Percentiles rank a stretch among this genome's conserved stretches.
Conservation (phyloP, 2,329 filamentous ascomycete genomes). For the Colletotrichum tropicale region DNA sequence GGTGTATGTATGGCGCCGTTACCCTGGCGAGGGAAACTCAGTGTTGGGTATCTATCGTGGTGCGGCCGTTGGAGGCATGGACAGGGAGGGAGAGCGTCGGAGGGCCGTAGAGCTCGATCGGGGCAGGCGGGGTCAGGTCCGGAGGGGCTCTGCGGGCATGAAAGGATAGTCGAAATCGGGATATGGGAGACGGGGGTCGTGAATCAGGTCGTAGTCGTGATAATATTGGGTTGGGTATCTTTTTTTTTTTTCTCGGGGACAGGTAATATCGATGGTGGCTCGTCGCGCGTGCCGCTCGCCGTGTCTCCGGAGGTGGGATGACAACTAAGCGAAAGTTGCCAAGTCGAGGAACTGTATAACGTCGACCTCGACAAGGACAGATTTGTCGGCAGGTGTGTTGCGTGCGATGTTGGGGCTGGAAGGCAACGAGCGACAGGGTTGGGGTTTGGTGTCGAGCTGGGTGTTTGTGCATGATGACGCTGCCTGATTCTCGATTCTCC, state of each 20-base stretch:
- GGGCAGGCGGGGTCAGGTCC: background rate
- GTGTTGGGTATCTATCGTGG: background rate
- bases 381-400: background rate
- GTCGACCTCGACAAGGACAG: background rate
- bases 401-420: background rate
- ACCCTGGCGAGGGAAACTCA: conserved; percentile 61
- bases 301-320: background rate
- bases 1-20: conserved; percentile 64
- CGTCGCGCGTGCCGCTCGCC: background rate
- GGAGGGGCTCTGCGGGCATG: background rate
- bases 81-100: conserved; percentile 5
- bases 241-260: background rate
- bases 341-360: background rate
- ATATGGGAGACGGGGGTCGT: background rate
- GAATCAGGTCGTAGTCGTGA: background rate
- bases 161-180: background rate
- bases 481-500: conserved; percentile 16
- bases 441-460: background rate
- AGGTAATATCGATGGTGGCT: background rate
- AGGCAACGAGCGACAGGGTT: conserved; percentile 2
- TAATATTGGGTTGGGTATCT: background rate
- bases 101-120: background rate
- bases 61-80: conserved; percentile 4
- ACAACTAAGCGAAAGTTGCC: background rate
- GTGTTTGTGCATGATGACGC: conserved; percentile 21